Evolutionary conservation across 371 early-diverging fungal genomes (phyloP), one percentile per base, ranked within the genome.

Genomic region (Syncephalastrum racemosum): DNA sequence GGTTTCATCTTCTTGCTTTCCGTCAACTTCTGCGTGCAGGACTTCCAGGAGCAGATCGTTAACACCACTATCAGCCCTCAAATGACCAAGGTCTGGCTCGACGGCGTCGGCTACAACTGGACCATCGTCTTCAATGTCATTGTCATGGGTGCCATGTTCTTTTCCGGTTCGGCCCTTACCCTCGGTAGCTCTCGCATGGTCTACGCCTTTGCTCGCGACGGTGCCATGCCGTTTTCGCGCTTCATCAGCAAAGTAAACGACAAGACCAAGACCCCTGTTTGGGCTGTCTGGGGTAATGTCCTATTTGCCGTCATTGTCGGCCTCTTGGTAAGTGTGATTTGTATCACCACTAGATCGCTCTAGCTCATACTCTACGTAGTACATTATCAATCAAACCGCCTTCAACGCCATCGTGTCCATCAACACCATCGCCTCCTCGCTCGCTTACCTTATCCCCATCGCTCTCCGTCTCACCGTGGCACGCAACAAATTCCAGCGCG

Each of bases 201-300:
- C 22, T 90, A 83, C 58, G 89, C 90, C 15, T 88, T 90, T 66
- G 78, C 89, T 36, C 73, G 91, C 19, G 91, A 90, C 60, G 84
- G 84, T 45, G 89, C 85, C 45, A 81, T 86, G 66, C 13, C 15
- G n/a, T 75, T 75, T 24, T 82, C 82, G 53, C 63, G 67, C 19
- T 82, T 80, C 60, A 64, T 83, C 27, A 63, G 73, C 46, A 64
- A 62, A 18, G 71, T 77, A 22, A 63, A 77, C 19, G 39, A 46
- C 18, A 60, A 52, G 25, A 72, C 75, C 0, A 63, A 64, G 51
- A 71, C 72, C 27, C 69, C 80, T 53, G 63, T 75, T 50, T 59
- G 68, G 68, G 68, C 80, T 3, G 82, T 82, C 39, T 82, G 82
- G 82, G 68, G 67, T 31, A 77, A 77, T 31, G 67, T 82, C 45